phyloP scores from a whole-genome alignment of 1,284 basidiomycete genomes.

The Taiwanofungus camphoratus region DNA sequence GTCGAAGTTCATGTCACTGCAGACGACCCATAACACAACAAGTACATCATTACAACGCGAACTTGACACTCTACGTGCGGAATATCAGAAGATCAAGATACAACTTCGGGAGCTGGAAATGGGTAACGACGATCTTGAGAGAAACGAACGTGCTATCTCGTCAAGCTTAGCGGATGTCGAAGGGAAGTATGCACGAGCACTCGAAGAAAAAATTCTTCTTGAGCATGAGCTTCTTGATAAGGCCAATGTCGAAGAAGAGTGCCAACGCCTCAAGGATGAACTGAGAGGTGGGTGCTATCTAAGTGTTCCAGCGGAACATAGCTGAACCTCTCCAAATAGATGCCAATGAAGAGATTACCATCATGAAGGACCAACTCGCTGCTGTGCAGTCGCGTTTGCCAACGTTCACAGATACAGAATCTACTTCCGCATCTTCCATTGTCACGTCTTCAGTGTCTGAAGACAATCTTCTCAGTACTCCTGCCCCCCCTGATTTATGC shows the following conservation, averaged over 20 bases:
- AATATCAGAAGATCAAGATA: conserved; percentile 74
- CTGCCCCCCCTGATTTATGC: conserved; percentile 55
- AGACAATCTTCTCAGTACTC: conserved; percentile 51
- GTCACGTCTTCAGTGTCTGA: conserved; percentile 33
- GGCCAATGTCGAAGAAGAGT: conserved; percentile 86
- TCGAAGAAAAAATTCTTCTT: conserved; percentile 95
- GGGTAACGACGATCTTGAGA: conserved; percentile 93
- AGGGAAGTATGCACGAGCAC: conserved; percentile 81
- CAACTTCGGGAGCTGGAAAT: conserved; percentile 88
- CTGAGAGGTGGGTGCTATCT: conserved; percentile 63
- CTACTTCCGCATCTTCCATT: conserved; percentile 22
- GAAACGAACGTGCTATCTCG: conserved; percentile 86
- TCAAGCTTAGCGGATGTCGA: conserved; percentile 92
- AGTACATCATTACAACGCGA: conserved; percentile 84
- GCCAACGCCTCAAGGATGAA: conserved; percentile 90
- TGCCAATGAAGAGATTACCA: conserved; percentile 79
- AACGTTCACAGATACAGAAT: conserved; percentile 18
- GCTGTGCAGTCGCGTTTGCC: conserved; percentile 32
- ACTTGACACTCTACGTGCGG: conserved; percentile 78
- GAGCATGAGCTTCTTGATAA: conserved; percentile 97
- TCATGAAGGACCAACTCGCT: conserved; percentile 72
- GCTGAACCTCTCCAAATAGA: conserved; percentile 38
- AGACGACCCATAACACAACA: conserved; percentile 86
- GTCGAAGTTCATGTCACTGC: conserved; percentile 85
- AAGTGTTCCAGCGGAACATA: not conserved